Evolutionary conservation across 2,329 filamentous ascomycete species (phyloP).

Genomic region (Hawksworthiomyces lignivorus): DNA sequence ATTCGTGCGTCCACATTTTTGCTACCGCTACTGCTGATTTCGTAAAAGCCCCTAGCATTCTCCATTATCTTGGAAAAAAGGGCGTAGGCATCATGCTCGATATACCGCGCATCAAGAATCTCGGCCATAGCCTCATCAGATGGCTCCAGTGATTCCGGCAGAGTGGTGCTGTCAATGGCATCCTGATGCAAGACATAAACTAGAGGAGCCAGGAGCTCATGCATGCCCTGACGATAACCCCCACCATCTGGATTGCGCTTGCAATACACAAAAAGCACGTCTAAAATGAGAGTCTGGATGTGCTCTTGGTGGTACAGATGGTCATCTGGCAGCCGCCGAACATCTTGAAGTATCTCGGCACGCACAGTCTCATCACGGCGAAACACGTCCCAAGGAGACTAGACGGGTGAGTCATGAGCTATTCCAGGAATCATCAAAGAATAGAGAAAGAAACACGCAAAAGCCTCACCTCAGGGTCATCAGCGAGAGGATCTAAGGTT

Average conservation of each 20-base stretch:
- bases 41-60: conserved; percentile 77
- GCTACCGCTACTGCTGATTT: conserved; percentile 45
- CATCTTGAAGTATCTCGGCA: conserved; percentile 88
- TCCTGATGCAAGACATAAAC: conserved; percentile 63
- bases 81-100: conserved; percentile 87
- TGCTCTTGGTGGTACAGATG: conserved; percentile 75
- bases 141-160: conserved; percentile 21
- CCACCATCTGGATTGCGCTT: conserved; percentile 82
- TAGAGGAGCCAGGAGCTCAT: conserved; percentile 86
- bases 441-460: not conserved
- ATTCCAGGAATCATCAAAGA: conserved; percentile 17
- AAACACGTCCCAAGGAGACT: conserved; percentile 89
- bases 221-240: conserved; percentile 97
- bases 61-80: conserved; percentile 86
- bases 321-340: conserved; percentile 87
- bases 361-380: conserved; percentile 77
- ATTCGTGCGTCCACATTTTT: not conserved
- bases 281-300: conserved; percentile 73
- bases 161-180: conserved; percentile 13
- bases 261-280: conserved; percentile 90
- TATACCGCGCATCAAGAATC: conserved; percentile 61
- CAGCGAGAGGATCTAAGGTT: conserved; percentile 73
- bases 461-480: conserved; percentile 53
- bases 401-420: not conserved
- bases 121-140: conserved; percentile 51